A percentile compares a stretch with the other conserved stretches of the same genome.
phyloP scores from a whole-genome alignment of 495 filamentous ascomycete genomes.

The Aspergillus carlsbadensis region DNA sequence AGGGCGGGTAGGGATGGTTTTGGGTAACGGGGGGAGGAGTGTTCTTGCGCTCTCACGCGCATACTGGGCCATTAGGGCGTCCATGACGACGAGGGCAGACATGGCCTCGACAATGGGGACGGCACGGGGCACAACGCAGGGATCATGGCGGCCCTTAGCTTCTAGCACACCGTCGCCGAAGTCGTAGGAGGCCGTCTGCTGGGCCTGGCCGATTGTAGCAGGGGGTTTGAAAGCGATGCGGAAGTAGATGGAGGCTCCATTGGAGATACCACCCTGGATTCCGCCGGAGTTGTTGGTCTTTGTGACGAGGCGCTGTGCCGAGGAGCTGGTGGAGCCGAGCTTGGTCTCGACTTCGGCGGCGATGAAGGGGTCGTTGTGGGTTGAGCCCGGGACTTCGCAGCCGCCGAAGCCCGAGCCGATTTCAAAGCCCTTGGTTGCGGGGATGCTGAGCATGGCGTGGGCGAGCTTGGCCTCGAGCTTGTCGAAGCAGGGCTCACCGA shows the following conservation, averaged over 20 bases:
- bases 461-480: constrained; percentile 93
- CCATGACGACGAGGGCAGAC: constrained; percentile 88
- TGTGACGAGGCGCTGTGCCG: constrained; percentile 66
- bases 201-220: constrained; percentile 91
- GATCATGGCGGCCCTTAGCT: constrained; percentile 95
- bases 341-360: constrained; percentile 46
- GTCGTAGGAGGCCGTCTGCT: constrained; percentile 79
- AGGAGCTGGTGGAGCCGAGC: constrained; percentile 28
- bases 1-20: constrained; percentile 36
- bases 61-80: constrained; percentile 86
- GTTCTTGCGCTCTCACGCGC: constrained; percentile 55
- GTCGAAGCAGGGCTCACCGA: constrained; percentile 95
- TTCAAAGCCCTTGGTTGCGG: constrained; percentile 96
- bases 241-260: constrained; percentile 95
- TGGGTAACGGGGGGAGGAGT: constrained; percentile 39
- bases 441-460: constrained; percentile 96
- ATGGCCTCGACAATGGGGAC: constrained; percentile 97
- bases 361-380: constrained; percentile 92
- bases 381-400: constrained; percentile 82
- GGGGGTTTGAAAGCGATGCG: constrained; percentile 93
- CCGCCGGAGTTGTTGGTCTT: constrained; percentile 96
- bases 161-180: constrained; percentile 74
- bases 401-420: constrained; percentile 93
- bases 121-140: constrained; percentile 90
- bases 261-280: constrained; percentile 95